phyloP scores from a whole-genome alignment of 768 basidiomycete species.

The Kwoniella botswanensis region DNA sequence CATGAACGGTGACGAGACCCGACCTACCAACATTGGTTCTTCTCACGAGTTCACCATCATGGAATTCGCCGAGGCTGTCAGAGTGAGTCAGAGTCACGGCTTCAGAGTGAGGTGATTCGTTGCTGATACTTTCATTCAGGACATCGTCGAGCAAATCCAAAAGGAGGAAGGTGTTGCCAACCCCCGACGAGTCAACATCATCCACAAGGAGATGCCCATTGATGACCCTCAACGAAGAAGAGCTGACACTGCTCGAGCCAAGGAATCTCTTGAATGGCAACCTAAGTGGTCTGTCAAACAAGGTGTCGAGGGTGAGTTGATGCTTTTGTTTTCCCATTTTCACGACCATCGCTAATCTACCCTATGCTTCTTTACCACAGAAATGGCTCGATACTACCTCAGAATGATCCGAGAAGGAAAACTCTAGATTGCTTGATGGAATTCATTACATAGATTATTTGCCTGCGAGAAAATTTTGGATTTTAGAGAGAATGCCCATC shows the following conservation, averaged over 20 bases:
- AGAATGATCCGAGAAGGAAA: conserved; percentile 52
- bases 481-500: background rate
- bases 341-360: background rate
- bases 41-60: conserved; percentile 94
- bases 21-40: conserved; percentile 96
- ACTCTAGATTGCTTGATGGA: conserved; percentile 29
- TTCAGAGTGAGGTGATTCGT: background rate
- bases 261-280: conserved; percentile 82
- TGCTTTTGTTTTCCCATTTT: too few relatives aligned
- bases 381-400: conserved; percentile 54
- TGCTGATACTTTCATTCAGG: conserved; percentile 47
- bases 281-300: conserved; percentile 90
- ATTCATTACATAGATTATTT: conserved; percentile 2
- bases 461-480: conserved; percentile 8
- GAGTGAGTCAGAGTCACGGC: conserved; percentile 56
- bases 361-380: conserved; percentile 12
- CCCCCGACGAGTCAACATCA: conserved; percentile 57
- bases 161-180: conserved; percentile 63
- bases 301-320: conserved; percentile 73
- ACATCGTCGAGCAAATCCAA: conserved; percentile 91
- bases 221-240: conserved; percentile 88
- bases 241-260: conserved; percentile 90
- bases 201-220: conserved; percentile 57
- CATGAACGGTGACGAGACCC: conserved; percentile 93
- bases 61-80: conserved; percentile 89